phyloP scores from a whole-genome alignment of 2,329 filamentous ascomycete genomes.

The Ophiostoma montium region DNA sequence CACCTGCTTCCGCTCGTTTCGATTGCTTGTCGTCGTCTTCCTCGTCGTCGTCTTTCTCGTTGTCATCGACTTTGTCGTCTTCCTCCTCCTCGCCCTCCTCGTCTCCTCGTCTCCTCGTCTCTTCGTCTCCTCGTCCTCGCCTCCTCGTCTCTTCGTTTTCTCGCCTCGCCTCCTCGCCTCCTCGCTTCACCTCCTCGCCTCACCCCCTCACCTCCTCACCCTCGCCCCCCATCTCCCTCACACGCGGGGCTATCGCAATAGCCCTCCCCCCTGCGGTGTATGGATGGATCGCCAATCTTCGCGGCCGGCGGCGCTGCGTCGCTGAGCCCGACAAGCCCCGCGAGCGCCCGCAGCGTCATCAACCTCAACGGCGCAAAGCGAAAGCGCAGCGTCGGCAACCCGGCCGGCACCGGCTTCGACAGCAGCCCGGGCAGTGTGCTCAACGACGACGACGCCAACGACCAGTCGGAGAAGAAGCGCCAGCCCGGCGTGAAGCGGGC shows the following conservation, averaged over 20 bases:
- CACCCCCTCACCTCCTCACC: neutral
- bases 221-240: neutral
- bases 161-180: neutral
- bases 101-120: no score
- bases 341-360: constrained; percentile 30
- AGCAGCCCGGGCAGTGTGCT: constrained; percentile 48
- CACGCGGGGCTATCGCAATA: neutral
- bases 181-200: neutral
- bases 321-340: constrained; percentile 39
- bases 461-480: constrained; percentile 44
- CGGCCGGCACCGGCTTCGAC: constrained; percentile 27
- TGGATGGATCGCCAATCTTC: constrained; percentile 24
- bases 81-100: no score
- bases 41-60: neutral
- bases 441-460: constrained; percentile 41
- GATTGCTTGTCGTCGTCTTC: neutral
- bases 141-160: no score
- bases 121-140: neutral
- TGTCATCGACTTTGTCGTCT: no score
- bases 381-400: constrained; percentile 37
- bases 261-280: constrained; percentile 9
- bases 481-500: constrained; percentile 62
- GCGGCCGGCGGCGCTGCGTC: constrained; percentile 20
- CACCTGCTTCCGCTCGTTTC: neutral
- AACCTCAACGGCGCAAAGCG: constrained; percentile 40